These are phyloP conservation scores for Blastocystis sp. DNA, from an alignment of 352 stramenopile species.

Conservation along the genomic window DNA sequence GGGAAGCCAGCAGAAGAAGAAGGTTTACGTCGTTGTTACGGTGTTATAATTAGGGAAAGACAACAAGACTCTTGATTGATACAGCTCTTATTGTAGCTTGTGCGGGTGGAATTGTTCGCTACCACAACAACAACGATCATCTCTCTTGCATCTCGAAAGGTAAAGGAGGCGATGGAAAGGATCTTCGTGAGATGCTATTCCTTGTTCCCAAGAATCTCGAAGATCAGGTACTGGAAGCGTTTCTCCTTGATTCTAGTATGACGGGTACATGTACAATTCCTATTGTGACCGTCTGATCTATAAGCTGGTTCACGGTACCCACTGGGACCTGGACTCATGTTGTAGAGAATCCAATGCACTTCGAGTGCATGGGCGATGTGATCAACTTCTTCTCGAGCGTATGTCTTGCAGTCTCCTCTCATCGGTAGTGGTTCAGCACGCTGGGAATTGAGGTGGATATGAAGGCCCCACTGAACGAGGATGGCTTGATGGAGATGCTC, in stretches of 20 bases:
- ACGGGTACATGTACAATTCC: conserved; percentile 2
- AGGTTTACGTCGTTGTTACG: not conserved
- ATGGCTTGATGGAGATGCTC: conserved; percentile 21
- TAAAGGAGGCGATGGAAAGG: not conserved
- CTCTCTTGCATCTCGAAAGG: conserved; percentile 9
- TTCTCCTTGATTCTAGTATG: not conserved
- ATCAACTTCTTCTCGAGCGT: conserved; percentile 33
- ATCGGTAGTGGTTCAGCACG: conserved; percentile 46
- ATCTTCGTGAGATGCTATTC: conserved; percentile 19
- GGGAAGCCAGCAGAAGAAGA: not conserved
- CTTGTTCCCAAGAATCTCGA: conserved; percentile 48
- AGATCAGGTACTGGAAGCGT: not conserved
- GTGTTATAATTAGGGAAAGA: conserved; percentile 6
- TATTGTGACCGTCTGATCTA: conserved; percentile 50
- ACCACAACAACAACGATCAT: conserved; percentile 33
- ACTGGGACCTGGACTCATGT: not conserved
- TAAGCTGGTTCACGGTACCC: not conserved
- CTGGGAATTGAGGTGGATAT: conserved; percentile 2
- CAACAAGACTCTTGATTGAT: not conserved
- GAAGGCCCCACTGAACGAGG: not conserved
- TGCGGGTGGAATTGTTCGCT: not conserved
- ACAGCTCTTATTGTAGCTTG: not conserved
- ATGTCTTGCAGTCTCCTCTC: not conserved
- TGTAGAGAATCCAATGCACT: conserved; percentile 20
- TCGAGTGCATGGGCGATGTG: conserved; percentile 35